Base-by-base conservation (phyloP, 1,284 basidiomycete genomes). In the Fomitopsis schrenkii region DNA sequence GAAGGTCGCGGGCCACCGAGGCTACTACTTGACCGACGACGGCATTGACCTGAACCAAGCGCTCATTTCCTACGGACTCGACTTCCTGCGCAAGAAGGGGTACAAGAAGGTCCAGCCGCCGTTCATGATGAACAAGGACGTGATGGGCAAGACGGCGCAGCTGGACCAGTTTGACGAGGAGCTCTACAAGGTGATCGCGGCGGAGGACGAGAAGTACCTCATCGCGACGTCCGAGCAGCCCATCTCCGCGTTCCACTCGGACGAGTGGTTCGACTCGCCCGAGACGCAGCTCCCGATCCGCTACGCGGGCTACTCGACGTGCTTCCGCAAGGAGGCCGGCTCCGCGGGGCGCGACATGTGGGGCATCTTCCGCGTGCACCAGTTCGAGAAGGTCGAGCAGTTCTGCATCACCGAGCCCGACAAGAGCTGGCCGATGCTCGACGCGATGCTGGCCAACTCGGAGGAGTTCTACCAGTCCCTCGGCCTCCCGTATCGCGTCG, bases 281-380 rank as follows among this genome's bases (percentile, higher is more conserved):
- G 88, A 94, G 64, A 87, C 85, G 48, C 94, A 97, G 74, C 87
- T 99, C 10, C 97, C 97, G 7, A 85, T 98, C 74, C 83, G 84
- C 77, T 95, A 88, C 71, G 93, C 89, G 0, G 89, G 90, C 14
- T 91, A 90, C 74, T 90, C 88, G 70, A 99, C 97, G n/a, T 99
- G 97, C 76, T 99, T 99, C 90, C 87, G 97, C 54, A 99, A 98
- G 78, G 97, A 99, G 79, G 97, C 97, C 4, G 97, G 97, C 54
- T 92, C 94, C 5, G 94, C 95, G 50, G 97, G 97, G 15, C 91
- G 95, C 61, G 97, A 99, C 72, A 98, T 97, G 79, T 98, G 97
- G 95, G 97, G 97, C 62, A 98, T 98, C 77, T 99, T 99, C 88
- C 93, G 97, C 41, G 96, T 99, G 57, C 97, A 99, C 76, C 97